Evolutionary conservation across 768 basidiomycete species (phyloP).

Genomic region (Sporobolomyces pararoseus): DNA sequence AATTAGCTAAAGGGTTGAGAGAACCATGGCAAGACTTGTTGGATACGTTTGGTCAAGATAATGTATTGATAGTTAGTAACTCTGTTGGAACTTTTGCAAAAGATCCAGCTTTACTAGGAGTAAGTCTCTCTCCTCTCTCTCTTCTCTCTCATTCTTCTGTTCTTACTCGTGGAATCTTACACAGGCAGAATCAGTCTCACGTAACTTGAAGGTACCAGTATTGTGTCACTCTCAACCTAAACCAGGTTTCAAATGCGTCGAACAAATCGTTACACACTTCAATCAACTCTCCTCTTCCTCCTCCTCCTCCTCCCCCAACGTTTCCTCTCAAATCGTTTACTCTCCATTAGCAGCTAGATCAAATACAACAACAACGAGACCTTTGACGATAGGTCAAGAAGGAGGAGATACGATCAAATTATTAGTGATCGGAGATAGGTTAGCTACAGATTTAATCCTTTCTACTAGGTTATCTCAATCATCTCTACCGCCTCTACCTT

Average conservation of each 20-base stretch:
- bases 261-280: slow-evolving; percentile 71
- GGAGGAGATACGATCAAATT: slow-evolving; percentile 53
- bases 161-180: neutral
- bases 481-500: slow-evolving; percentile 47
- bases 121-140: slow-evolving; percentile 46
- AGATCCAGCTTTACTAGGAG: slow-evolving; percentile 74
- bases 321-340: slow-evolving; percentile 41
- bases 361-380: neutral
- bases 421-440: slow-evolving; percentile 81
- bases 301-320: neutral
- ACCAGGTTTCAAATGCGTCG: slow-evolving; percentile 73
- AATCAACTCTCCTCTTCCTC: slow-evolving; percentile 52
- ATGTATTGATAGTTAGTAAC: slow-evolving; percentile 88
- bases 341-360: slow-evolving; percentile 52
- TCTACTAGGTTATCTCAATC: slow-evolving; percentile 65
- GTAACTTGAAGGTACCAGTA: slow-evolving; percentile 74
- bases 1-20: neutral
- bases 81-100: slow-evolving; percentile 70
- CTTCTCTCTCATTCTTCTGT: neutral
- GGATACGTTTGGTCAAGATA: slow-evolving; percentile 66
- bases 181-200: slow-evolving; percentile 79
- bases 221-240: slow-evolving; percentile 72
- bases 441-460: slow-evolving; percentile 87
- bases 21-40: slow-evolving; percentile 64
- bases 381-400: neutral